Conservation (phyloP, 2,329 filamentous ascomycete genomes). For the Fusarium pininemorale region DNA sequence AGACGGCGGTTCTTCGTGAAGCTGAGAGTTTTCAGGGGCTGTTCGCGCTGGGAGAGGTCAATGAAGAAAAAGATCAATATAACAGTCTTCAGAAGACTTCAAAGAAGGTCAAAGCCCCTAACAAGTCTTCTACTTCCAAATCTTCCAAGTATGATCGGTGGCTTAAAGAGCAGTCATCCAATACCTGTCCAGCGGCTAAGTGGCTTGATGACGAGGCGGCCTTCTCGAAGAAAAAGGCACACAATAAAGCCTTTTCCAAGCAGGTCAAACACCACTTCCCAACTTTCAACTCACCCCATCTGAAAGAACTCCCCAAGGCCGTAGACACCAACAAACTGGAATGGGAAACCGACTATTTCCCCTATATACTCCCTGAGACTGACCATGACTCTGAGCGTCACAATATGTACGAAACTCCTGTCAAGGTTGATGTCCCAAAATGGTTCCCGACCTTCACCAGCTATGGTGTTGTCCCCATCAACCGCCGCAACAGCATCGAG, state of each 20-base stretch:
- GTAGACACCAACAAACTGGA: not conserved
- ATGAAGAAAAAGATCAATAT: not conserved
- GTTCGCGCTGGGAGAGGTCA: not conserved
- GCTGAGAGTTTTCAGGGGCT: not conserved
- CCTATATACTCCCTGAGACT: conserved; percentile 3
- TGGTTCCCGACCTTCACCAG: conserved; percentile 31
- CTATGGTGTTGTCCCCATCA: conserved; percentile 19
- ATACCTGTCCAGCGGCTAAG: not conserved
- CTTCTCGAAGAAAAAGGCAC: conserved; percentile 14
- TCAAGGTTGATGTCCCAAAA: conserved; percentile 13
- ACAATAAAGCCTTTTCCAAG: not conserved
- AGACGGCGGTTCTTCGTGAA: conserved; percentile 21
- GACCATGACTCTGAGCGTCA: not conserved
- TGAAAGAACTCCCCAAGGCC: not conserved
- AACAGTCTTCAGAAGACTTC: too few relatives aligned
- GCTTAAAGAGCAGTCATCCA: not conserved
- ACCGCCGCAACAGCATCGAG: not conserved
- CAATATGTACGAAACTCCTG: conserved; percentile 1
- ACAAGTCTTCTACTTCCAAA: not conserved
- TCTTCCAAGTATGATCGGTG: conserved; percentile 2
- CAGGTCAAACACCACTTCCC: conserved; percentile 14
- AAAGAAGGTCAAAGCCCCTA: not conserved
- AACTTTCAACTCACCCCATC: not conserved
- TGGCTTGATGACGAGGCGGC: conserved; percentile 3
- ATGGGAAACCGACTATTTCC: not conserved